Evolutionary conservation across 164 flowering plant genomes (phyloP), one percentile per base, ranked within the genome.

Genomic region (Chimonanthus praecox): DNA sequence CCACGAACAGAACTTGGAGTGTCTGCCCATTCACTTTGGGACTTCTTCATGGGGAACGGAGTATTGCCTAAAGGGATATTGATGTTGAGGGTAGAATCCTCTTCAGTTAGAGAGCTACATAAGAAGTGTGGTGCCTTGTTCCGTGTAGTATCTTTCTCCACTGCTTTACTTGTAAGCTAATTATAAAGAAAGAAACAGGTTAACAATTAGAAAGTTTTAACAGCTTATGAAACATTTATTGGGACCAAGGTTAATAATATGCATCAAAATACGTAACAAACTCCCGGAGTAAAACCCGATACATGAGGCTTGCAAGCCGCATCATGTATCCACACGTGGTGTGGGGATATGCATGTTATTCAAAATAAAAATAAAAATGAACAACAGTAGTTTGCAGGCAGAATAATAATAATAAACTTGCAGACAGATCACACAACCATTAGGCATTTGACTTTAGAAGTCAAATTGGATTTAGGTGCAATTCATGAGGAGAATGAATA

Each of bases 81-180:
- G 70, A 96, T 71, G 2, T 79, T 78, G 47, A 96, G 70, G 20
- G 75, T 64, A 2, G 86, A 78, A 11, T 80, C 87, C 48, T 92
- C 97, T 74, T 81, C 85, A 1, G 80, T 76, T 49, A 93, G 33
- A 46, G 90, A 92, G 20, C 89, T 91, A 79, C 90, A 90, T 2
- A 86, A 77, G 77, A 83, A 89, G 77, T 89, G 97, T 43, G 88
- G 90, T n/a, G 88, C 73, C 4, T 89, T 87, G 77, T 89, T 66
- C 68, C 95, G 79, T 11, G 74, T 18, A 61, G 85, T 79, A 72
- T 88, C 92, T 74, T 84, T 90, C 61, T 89, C 94, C 82, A 90
- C 91, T 49, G 86, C 88, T 81, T 86, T 91, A 5, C 80, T 69
- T 46, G 94, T 89, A 21, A 92, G 91, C 98, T 92, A 85, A 71